Evolutionary conservation across 106 monocot species (phyloP), one percentile per base, ranked within the genome.

Genomic region (Dendrobium huoshanense): DNA sequence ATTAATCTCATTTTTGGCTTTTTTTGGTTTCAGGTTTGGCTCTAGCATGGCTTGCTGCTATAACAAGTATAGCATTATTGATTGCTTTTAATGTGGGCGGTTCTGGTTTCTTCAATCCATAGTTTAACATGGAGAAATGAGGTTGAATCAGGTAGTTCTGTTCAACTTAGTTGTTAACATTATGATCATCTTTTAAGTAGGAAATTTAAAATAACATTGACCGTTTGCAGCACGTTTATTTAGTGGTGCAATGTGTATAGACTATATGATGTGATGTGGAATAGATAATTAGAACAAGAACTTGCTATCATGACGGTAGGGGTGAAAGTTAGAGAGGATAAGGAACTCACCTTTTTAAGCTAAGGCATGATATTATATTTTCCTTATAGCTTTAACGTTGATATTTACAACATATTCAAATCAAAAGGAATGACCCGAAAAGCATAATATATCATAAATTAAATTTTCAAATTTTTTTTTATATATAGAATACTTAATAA

Each of bases 71-170:
- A 75, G 88, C 91, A 19, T 84, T 94, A 80, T 84, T 98, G 80
- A 85, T 89, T 80, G 85, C 94, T 74, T 82, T 85, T 45, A 98
- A 86, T 79, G 67, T 92, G 9, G 92, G 86, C 55, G 86, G 91
- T 68, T 91, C 97, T 56, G 80, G 86, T 80, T 79, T 87, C 49
- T 94, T 98, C 86, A 98, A 89, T 82, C 97, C 97, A 67, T 98
- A 84, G 11, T 49, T 64, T 33, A 67, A 55, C 56, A 73, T 20
- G n/a, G 4, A 27, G 42, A n/a, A 73, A 56, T 27, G 8, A 17
- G 17, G 13, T 9, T 29, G 18, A 74, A 79, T 74, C 79, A 79
- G 74, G 84, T 84, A 75, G 75, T 58, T 83, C 48, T 77, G 7
- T 45, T 2, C 16, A 75, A 75, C 44, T 75, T 22, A 45, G 11